Evolutionary conservation across 371 early-diverging fungal genomes (phyloP), one percentile per base, ranked within the genome.

Genomic region (Lichtheimia ornata): DNA sequence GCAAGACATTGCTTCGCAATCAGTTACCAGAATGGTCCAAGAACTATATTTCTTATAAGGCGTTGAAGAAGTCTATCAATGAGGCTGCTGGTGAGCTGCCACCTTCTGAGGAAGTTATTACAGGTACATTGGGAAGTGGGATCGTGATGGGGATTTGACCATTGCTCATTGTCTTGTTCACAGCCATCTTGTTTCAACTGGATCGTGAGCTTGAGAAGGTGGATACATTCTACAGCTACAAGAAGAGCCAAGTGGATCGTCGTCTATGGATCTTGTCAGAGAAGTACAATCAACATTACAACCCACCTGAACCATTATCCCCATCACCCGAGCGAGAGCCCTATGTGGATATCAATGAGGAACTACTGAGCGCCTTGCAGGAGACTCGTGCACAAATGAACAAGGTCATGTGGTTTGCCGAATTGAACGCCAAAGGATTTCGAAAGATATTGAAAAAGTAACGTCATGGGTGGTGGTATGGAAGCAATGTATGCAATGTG

Each of bases 401-500:
- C 30, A 83, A 85, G 42, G 66, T 88, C 20, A 67, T 87, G 58
- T 79, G 83, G 77, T 90, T 82, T 71, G 82, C 81, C 15, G 88
- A 88, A 56, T 71, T 88, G 61, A 90, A 90, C 59, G 67, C 77
- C 24, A 81, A 85, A 20, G 90, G 87, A 1, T 84, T 85, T 53
- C 73, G 74, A 22, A 90, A 90, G 71, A 90, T 88, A 58, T 74
- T 88, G 43, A 90, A 90, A 76, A 90, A 90, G 88, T 88, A 83
- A 72, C 53, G 28, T 17, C 53, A 53, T 30, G 53, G 12, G 53
- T 50, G 43, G 54, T 49, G n/a, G 0, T 22, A 45, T 47, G 47
- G 14, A 22, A 7, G 22, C 9, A 47, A 22, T 47, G 47, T 20
- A 30, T 54, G 47, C 30, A 22, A 17, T 22, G 51, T 56, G 25